Conservation (phyloP, 805 yeast species). For the Sungouiozyma intestinalis region DNA sequence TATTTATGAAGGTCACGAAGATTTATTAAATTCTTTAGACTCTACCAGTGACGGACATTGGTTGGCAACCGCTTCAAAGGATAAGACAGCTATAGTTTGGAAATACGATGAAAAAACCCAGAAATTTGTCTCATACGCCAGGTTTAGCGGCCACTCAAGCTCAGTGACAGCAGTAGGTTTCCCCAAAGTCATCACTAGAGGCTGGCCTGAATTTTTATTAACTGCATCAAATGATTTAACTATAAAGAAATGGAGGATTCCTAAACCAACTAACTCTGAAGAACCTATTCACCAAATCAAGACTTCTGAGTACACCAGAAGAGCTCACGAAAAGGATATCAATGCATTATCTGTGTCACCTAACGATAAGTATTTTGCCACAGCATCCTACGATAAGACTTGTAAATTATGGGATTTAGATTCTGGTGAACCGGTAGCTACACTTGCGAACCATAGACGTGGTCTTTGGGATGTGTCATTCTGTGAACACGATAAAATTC, state of each 20-base stretch:
- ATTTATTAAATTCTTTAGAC: constrained; percentile 73
- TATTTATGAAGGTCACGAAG: constrained; percentile 72
- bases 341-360: constrained; percentile 87
- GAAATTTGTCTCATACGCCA: constrained; percentile 40
- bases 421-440: constrained; percentile 78
- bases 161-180: constrained; percentile 75
- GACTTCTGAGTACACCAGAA: constrained; percentile 75
- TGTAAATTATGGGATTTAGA: constrained; percentile 83
- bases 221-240: constrained; percentile 82
- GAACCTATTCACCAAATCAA: constrained; percentile 32
- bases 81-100: constrained; percentile 81
- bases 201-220: constrained; percentile 57
- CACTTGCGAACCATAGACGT: constrained; percentile 82
- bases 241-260: constrained; percentile 74
- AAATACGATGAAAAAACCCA: constrained; percentile 37
- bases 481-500: constrained; percentile 63
- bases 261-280: constrained; percentile 29
- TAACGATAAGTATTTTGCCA: constrained; percentile 76
- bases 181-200: constrained; percentile 40
- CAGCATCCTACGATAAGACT: constrained; percentile 89
- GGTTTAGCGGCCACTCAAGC: constrained; percentile 78
- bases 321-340: constrained; percentile 95
- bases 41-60: constrained; percentile 71
- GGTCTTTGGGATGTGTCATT: constrained; percentile 91
- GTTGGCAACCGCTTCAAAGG: constrained; percentile 90